Base-by-base conservation (phyloP, 2,329 filamentous ascomycete genomes). In the Leptosphaerulina australis region DNA sequence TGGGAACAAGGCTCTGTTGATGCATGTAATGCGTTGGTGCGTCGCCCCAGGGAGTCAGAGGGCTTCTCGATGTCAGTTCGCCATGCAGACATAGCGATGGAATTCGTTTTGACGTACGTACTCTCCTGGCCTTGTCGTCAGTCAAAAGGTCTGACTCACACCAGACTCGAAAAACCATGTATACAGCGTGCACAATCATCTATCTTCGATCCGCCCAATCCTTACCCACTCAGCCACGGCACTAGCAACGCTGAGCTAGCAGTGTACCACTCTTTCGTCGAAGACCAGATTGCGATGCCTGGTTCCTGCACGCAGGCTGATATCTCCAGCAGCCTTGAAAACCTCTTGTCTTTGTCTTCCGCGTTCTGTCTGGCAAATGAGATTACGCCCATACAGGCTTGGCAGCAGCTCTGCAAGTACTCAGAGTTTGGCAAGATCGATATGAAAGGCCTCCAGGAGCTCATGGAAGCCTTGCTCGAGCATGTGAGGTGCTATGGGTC, bases 381-480 rank as follows among this genome's bases (percentile, higher is more conserved):
- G 20, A 45, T 73, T 8, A 73, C 71, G 2, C 72, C 71, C 0
- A 59, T 74, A 0, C 71, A 74, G 38, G 70, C 66, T 3, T 73
- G 70, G 71, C 60, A 69, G 33, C 50, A 62, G 17, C 60, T 74
- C 7, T 57, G 58, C 10, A 37, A 47, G 17, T 62, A 64, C 47
- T 50, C 57, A 2, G 55, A 56, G 7, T 66, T 71, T 40, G 21
- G 39, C 1, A 29, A 22, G 10, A 24, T 72, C 9, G 61, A 62
- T 4, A 30, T 61, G 0, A 39, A 43, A 2, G 36, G 30, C 3
- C 41, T 74, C 44, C 58, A 58, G 18, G 31, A 37, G 10, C 44
- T 71, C 39, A 60, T 60, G 11, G 53, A 58, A 9, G 58, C 55
- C 22, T 28, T 70, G 44, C 44, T 67, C 45, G 53, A 52, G 37